phyloP scores from a whole-genome alignment of 495 filamentous ascomycete species.

The Penicillium soppii region DNA sequence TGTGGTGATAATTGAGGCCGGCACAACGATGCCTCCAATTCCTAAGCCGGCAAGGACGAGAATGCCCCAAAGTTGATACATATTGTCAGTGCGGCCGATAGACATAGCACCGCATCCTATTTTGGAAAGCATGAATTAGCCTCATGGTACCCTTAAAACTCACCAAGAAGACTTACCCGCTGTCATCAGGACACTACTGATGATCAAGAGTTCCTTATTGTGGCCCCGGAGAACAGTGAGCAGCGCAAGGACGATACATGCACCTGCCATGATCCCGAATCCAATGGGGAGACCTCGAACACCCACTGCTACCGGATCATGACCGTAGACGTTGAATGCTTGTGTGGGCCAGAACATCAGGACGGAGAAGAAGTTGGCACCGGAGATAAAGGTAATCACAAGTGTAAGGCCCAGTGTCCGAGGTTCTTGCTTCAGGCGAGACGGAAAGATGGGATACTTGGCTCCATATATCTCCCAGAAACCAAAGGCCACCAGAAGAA shows the following conservation, averaged over 20 bases:
- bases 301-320: conserved; percentile 65
- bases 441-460: conserved; percentile 65
- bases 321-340: conserved; percentile 72
- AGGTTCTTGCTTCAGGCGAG: conserved; percentile 60
- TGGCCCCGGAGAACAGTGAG: conserved; percentile 60
- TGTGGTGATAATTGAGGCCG: conserved; percentile 67
- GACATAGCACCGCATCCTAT: conserved; percentile 62
- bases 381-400: conserved; percentile 71
- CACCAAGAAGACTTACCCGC: conserved; percentile 42
- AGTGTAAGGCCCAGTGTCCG: conserved; percentile 63
- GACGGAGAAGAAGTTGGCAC: conserved; percentile 74
- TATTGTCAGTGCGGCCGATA: conserved; percentile 55
- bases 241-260: conserved; percentile 60
- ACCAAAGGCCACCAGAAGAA: conserved; percentile 53
- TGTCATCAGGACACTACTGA: conserved; percentile 65
- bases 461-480: conserved; percentile 63
- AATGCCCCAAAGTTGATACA: conserved; percentile 59
- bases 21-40: conserved; percentile 73
- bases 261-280: conserved; percentile 61
- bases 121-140: neutral
- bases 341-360: conserved; percentile 74
- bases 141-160: neutral
- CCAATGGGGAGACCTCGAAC: conserved; percentile 66
- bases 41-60: conserved; percentile 65
- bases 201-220: conserved; percentile 63